These are phyloP conservation scores for Tulasnella sp. DNA, from an alignment of 768 basidiomycete genomes.

Conservation along the genomic window DNA sequence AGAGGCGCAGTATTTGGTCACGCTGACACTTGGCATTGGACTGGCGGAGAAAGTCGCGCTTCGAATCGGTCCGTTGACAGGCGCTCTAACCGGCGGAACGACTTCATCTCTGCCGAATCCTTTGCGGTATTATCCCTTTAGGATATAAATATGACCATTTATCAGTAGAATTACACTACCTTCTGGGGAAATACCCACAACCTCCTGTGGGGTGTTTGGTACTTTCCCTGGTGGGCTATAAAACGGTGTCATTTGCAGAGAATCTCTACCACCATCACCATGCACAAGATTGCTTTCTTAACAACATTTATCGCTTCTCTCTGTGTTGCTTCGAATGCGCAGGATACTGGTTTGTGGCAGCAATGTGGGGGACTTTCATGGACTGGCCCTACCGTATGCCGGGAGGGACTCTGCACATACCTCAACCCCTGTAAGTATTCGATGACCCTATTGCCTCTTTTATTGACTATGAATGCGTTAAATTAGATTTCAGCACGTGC, in stretches of 20 bases:
- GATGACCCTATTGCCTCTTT: no score
- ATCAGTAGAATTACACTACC: not conserved
- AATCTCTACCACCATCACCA: not conserved
- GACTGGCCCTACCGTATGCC: not conserved
- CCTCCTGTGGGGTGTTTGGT: no score
- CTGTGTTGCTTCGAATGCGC: not conserved
- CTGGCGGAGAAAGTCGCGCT: not conserved
- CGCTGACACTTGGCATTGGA: not conserved
- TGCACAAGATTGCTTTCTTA: not conserved
- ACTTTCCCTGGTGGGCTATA: not conserved
- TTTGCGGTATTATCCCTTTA: not conserved
- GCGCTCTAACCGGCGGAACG: not conserved
- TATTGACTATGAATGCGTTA: no score
- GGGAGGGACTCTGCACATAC: not conserved
- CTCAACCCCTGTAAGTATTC: not conserved
- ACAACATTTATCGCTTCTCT: not conserved
- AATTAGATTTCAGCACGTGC: no score
- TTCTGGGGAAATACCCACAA: not conserved
- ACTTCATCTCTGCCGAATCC: not conserved
- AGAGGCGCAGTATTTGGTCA: not conserved
- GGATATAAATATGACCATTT: not conserved
- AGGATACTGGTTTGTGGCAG: not conserved
- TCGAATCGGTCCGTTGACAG: not conserved
- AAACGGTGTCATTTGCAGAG: not conserved
- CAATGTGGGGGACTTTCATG: not conserved